Base-by-base conservation (phyloP, 345 rosid genomes). In the Gossypium turneri region DNA sequence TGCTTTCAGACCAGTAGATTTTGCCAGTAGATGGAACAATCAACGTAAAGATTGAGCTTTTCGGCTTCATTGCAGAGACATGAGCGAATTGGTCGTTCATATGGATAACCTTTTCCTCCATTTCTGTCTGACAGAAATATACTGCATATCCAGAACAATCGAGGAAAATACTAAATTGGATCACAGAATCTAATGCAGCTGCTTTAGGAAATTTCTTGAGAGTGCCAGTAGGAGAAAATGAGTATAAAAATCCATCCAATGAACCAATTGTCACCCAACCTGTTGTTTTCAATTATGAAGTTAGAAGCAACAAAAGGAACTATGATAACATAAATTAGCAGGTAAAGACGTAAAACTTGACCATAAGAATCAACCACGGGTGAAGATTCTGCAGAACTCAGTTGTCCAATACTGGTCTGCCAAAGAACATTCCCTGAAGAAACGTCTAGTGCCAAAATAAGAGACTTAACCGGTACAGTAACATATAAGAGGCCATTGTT, bases 181-280 rank as follows among this genome's bases (percentile, higher is more conserved):
- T 85, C 59, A 89, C 85, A 8, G 82, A 81, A 80, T 88, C 88
- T 9, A 71, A 47, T 43, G 58, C 65, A 61, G 63, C 51, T n/a
- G 76, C 77, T 78, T 81, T 81, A 0, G 89, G 79, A 75, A 84
- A 87, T 81, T 85, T 91, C 70, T 81, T 67, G 63, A 92, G 84
- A 71, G 63, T 60, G 34, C 98, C 98, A n/a, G 75, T 70, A 15
- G 91, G 91, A 78, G 98, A 94, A 69, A 94, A 83, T 9, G 89
- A 90, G 79, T 94, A 92, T 22, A 94, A 78, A 65, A 83, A 83
- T 52, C 98, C 98, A 73, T 94, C 98, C 78, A 92, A 75, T 4
- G 98, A 92, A 79, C 94, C 93, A 62, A 92, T 79, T 9, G 98
- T 90, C 67, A 90, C 75, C 91, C 91, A 92, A 60, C 94, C 98